A percentile compares a stretch with the other conserved stretches of the same genome.
Evolutionary conservation across 2,329 filamentous ascomycete genomes (phyloP).

Genomic region (Coniochaeta sp.): DNA sequence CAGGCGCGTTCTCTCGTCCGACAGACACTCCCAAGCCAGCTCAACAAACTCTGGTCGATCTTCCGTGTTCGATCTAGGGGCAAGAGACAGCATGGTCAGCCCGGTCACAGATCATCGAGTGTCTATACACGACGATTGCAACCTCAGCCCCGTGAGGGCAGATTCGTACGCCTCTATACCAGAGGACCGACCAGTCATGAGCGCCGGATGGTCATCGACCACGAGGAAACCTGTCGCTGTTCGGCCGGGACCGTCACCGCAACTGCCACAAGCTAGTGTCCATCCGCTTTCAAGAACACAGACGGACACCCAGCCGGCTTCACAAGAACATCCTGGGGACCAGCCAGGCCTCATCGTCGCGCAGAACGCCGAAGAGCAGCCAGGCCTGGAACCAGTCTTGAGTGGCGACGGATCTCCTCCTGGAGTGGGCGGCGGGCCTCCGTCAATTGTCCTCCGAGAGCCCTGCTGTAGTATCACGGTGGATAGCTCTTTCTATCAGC

Average conservation of each 20-base stretch:
- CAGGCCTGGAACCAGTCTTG: background rate
- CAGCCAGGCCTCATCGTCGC: background rate
- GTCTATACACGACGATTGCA: background rate
- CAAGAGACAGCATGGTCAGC: background rate
- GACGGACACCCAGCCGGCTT: background rate
- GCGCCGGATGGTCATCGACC: background rate
- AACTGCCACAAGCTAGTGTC: background rate
- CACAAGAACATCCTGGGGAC: background rate
- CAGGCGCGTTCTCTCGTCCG: background rate
- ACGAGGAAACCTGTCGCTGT: background rate
- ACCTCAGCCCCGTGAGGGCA: background rate
- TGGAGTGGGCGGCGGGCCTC: conserved; percentile 2
- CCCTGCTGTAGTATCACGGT: conserved; percentile 34
- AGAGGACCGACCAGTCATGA: conserved; percentile 1
- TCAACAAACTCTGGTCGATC: background rate
- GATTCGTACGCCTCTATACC: background rate
- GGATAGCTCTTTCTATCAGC: conserved; percentile 41
- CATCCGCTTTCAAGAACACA: background rate
- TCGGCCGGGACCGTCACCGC: background rate
- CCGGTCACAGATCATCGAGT: background rate
- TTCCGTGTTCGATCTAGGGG: background rate
- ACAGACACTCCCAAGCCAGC: background rate
- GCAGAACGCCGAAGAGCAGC: background rate
- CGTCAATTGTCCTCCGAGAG: conserved; percentile 13
- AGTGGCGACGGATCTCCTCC: background rate